Evolutionary conservation across 202 grass and related monocot species (phyloP).

Genomic region (Carex arenaria): DNA sequence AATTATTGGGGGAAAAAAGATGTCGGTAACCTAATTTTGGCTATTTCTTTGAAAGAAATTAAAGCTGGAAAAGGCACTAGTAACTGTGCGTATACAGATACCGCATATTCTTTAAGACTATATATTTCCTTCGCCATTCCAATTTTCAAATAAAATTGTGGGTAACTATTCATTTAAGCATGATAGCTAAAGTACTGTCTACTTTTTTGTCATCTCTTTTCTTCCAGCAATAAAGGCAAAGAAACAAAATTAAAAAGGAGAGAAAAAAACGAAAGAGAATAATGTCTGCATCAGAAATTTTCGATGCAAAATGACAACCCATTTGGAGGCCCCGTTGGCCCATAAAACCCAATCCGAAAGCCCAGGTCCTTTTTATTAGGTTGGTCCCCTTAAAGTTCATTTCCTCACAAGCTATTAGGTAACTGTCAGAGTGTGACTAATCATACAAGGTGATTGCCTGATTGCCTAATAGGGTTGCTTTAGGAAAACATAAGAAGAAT

Average conservation of each 20-base stretch:
- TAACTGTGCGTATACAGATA: neutral
- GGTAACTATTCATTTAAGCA: no score
- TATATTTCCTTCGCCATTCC: neutral
- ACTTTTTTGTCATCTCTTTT: neutral
- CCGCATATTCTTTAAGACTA: neutral
- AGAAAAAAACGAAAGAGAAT: neutral
- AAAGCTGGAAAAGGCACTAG: neutral
- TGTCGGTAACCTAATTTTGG: neutral
- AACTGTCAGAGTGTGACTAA: conserved; percentile 15
- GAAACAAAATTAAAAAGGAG: neutral
- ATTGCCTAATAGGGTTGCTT: neutral
- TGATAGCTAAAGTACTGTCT: neutral
- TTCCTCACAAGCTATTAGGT: neutral
- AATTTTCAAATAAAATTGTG: neutral
- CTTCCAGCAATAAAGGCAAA: neutral
- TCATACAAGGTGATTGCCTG: neutral
- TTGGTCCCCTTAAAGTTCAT: conserved; percentile 12
- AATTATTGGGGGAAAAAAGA: neutral
- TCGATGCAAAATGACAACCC: conserved; percentile 9
- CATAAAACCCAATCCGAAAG: conserved; percentile 3
- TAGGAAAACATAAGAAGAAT: neutral
- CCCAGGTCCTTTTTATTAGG: conserved; percentile 5
- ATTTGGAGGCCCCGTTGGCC: neutral
- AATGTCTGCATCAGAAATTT: conserved; percentile 8
- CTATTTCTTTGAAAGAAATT: neutral